Evolutionary conservation across 306 rosid species (phyloP), one percentile per base, ranked within the genome.

Genomic region (Ziziphus jujuba): DNA sequence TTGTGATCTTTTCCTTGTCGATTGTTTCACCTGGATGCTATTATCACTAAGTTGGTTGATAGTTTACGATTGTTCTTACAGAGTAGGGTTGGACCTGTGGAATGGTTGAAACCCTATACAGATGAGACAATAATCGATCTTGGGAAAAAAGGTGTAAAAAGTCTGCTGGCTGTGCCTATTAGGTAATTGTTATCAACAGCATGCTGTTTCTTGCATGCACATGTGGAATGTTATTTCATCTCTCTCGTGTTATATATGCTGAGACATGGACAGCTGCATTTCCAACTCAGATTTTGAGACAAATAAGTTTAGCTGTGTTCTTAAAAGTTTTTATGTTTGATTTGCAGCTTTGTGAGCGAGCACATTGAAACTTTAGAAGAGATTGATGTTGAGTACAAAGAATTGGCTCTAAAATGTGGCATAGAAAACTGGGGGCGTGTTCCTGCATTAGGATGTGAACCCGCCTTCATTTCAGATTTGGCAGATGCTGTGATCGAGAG

Each of bases 71-170:
- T 76, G 61, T 52, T 73, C 56, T 66, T 77, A 66, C 97, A 93
- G 99, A 93, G 97, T 79, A 84, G 98, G 81, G 98, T 93, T 73
- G 98, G 98, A 64, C 98, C 98, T 5, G 98, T 93, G 73, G 98
- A 93, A 79, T 93, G 98, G 98, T 77, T 93, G 75, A 93, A 87
- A 75, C 98, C 98, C n/a, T 93, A 93, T 56, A 93, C 98, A 3
- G 99, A 93, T 59, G 97, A 90, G 66, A 93, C 99, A 57, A 88
- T 90, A 76, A 56, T 93, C 83, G 99, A 93, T 73, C 97, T 93
- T 48, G 99, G 99, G 61, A 76, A 85, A 80, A 88, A 70, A 75
- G 98, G 98, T 53, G 82, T 93, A 62, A 93, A 84, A 71, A 82
- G 91, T 66, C 73, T 93, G 81, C 82, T 93, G 74, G 98, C 98